Conservation (phyloP, 129 eudicot genomes). For the Silybum marianum region DNA sequence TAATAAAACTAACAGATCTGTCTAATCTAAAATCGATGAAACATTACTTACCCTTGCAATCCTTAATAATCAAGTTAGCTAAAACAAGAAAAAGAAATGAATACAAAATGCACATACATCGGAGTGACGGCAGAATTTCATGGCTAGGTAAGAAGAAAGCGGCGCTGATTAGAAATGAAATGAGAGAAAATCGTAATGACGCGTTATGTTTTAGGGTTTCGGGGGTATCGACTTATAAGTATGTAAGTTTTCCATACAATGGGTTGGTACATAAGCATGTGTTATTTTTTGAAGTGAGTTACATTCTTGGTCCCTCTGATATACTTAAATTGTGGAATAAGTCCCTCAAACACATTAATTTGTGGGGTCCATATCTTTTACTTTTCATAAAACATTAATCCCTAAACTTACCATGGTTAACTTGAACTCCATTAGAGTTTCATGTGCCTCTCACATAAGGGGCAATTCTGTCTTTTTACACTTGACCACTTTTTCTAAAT, state of each 20-base stretch:
- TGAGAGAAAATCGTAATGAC: not conserved
- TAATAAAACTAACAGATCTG: slow-evolving; percentile 2
- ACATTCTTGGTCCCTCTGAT: not conserved
- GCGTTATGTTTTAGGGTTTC: slow-evolving; percentile 6
- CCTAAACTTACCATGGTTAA: not conserved
- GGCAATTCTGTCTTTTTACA: not conserved
- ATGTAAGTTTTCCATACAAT: too few species aligned
- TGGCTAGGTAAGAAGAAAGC: not conserved
- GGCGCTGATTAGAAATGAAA: too few species aligned
- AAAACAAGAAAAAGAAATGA: not conserved
- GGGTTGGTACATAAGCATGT: not conserved
- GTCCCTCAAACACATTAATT: not conserved
- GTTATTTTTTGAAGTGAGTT: not conserved
- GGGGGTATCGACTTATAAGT: not conserved
- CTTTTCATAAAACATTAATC: too few species aligned
- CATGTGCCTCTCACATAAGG: too few species aligned
- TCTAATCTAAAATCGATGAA: not conserved
- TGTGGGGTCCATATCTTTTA: not conserved
- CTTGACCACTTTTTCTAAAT: not conserved
- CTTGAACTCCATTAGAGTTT: not conserved
- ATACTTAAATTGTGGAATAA: not conserved
- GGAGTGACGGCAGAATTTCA: not conserved
- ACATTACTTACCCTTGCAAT: not conserved
- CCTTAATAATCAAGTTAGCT: not conserved
- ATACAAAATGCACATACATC: not conserved